Evolutionary conservation across 352 stramenopile species (phyloP).

Genomic region (Pythium dissotocum): DNA sequence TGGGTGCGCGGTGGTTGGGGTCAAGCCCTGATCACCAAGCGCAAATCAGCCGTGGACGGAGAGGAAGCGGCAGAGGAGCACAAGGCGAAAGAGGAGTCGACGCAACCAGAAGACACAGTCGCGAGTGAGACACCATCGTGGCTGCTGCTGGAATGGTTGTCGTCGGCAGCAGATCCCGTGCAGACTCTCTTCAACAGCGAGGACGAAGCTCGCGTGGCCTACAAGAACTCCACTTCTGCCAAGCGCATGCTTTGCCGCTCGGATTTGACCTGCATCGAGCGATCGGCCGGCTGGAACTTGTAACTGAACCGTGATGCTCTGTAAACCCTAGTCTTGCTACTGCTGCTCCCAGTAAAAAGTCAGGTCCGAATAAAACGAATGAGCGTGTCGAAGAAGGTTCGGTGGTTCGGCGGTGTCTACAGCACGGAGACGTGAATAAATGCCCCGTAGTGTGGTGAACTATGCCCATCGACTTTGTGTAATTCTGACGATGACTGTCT

Average conservation of each 20-base stretch:
- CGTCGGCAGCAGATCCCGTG: not conserved
- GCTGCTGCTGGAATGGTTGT: not conserved
- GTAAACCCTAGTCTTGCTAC: too few relatives aligned
- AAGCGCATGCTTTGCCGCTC: not conserved
- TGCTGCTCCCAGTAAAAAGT: too few relatives aligned
- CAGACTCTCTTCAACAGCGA: not conserved
- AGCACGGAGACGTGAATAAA: too few relatives aligned
- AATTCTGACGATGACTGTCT: too few relatives aligned
- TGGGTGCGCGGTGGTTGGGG: not conserved
- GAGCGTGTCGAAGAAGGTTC: too few relatives aligned
- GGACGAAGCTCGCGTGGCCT: not conserved
- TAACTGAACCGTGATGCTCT: not conserved
- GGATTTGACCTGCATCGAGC: not conserved
- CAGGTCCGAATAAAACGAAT: too few relatives aligned
- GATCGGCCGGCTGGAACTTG: not conserved
- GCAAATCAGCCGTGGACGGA: not conserved
- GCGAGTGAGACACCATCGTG: not conserved
- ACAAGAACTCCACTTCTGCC: not conserved
- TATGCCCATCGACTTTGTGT: too few relatives aligned
- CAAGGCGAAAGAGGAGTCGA: not conserved
- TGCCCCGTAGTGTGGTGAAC: too few relatives aligned
- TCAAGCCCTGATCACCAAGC: not conserved
- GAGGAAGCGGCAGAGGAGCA: not conserved
- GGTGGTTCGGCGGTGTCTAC: too few relatives aligned
- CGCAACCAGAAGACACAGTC: not conserved